Conservation (phyloP, 345 rosid species). For the Rhodamnia argentea region DNA sequence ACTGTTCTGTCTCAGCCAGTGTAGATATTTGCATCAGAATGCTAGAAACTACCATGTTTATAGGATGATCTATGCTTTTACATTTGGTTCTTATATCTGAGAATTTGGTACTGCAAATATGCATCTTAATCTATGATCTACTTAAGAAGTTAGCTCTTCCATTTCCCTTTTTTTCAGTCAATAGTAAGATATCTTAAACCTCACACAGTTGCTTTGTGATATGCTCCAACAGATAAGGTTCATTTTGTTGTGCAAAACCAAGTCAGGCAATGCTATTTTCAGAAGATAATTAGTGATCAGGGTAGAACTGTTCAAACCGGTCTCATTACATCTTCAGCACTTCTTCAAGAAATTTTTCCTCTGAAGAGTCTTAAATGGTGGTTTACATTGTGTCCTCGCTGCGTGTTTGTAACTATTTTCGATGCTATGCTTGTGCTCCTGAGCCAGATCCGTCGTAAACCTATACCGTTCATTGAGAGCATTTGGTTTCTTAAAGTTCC, state of each 20-base stretch:
- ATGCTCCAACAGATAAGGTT: neutral
- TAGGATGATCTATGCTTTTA: neutral
- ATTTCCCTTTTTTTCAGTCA: neutral
- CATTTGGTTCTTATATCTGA: neutral
- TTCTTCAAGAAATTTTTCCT: neutral
- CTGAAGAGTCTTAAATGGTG: neutral
- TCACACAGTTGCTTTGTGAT: too few relatives aligned
- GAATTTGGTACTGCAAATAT: neutral
- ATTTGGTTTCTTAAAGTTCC: neutral
- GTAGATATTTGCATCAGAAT: neutral
- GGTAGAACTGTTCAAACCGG: neutral
- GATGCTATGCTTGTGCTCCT: too few relatives aligned
- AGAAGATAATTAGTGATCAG: neutral
- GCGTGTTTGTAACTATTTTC: too few relatives aligned
- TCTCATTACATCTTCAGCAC: too few relatives aligned
- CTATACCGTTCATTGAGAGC: neutral
- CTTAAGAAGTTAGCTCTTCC: neutral
- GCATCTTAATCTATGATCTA: neutral
- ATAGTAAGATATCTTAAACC: neutral
- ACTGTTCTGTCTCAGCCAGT: neutral
- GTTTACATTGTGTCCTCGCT: neutral
- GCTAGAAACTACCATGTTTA: neutral
- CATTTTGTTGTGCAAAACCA: neutral
- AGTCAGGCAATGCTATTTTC: neutral
- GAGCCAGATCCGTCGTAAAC: too few relatives aligned